Evolutionary conservation across 148 eudicot genomes (phyloP), one percentile per base, ranked within the genome.

Genomic region (Polygonum maritimum): DNA sequence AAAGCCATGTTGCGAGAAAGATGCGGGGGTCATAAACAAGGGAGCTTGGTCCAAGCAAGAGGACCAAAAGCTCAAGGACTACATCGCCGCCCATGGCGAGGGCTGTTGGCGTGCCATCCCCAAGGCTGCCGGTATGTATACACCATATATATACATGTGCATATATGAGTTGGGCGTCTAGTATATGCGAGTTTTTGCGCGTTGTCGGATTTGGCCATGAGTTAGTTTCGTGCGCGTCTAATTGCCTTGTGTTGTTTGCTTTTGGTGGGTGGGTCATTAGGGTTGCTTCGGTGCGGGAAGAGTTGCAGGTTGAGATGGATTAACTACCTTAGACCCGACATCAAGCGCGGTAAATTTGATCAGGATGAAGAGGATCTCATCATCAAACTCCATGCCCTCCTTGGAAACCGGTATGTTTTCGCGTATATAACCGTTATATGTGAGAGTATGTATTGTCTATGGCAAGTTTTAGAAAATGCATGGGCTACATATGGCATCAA

Each of bases 41-140:
- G 87, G 87, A 22, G 83, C 87, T 0, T 84, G 87, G 87, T 82
- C 87, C n/a, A 75, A 73, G 70, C 77, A 84, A 65, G 87, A 84
- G 74, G 87, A 84, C 35, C 58, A 82, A 52, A 82, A 77, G 83
- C 87, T 84, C 11, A 57, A 73, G 2, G 79, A 84, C 18, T 76
- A 84, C 79, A 82, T 84, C 76, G 52, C 47, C 14, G 74, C 31
- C 6, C 74, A 84, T 15, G 87, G 87, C 2, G 81, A 82, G 41
- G 84, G 84, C 52, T 76, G 74, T 14, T 84, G 87, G 84, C 78
- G 84, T 2, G 51, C 87, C 47, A 57, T 84, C 21, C 87, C 87
- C 38, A 76, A 78, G 52, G 82, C 81, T 70, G 87, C 87, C 45
- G 85, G 87, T 84, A 74, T 18, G 18, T 13, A 1, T 2, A 51